Conservation (phyloP, 1,284 basidiomycete species). For the Boletellus deceptivus region DNA sequence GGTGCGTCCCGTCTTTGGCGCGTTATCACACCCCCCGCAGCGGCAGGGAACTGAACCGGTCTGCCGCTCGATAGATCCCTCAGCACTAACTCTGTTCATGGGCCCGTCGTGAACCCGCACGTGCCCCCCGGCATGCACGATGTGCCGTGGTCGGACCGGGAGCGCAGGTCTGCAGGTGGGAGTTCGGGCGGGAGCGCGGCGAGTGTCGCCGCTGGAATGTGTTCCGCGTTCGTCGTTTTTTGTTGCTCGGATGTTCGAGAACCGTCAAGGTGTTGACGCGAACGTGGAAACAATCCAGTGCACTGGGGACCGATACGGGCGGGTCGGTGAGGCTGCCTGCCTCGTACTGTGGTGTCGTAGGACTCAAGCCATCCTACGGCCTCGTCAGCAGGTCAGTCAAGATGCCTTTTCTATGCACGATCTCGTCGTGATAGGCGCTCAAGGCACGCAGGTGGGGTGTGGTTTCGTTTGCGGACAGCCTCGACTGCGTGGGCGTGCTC, state of each 20-base stretch:
- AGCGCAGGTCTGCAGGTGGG: conserved; percentile 72
- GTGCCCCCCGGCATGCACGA: conserved; percentile 24
- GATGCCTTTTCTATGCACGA: neutral
- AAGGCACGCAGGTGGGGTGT: conserved; percentile 73
- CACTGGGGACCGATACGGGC: conserved; percentile 93
- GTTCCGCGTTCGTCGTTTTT: conserved; percentile 64
- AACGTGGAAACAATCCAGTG: conserved; percentile 39
- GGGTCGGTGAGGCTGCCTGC: conserved; percentile 93
- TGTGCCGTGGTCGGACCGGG: conserved; percentile 31
- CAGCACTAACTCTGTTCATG: conserved; percentile 70
- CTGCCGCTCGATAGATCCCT: conserved; percentile 52
- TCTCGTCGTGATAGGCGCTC: conserved; percentile 12
- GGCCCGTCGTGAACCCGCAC: conserved; percentile 78
- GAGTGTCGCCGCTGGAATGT: conserved; percentile 75
- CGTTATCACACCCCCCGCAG: neutral
- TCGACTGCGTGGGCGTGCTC: conserved; percentile 92
- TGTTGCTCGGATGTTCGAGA: neutral
- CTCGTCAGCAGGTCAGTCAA: conserved; percentile 73
- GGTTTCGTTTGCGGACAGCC: conserved; percentile 89
- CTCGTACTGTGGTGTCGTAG: conserved; percentile 89
- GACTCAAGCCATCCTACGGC: conserved; percentile 95
- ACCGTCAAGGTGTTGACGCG: conserved; percentile 9
- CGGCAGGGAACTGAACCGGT: neutral
- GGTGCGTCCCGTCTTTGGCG: conserved; percentile 47
- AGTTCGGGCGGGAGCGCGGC: conserved; percentile 86